Evolutionary conservation across 108 stramenopile species (phyloP).

Genomic region (Cyclotella cryptica): DNA sequence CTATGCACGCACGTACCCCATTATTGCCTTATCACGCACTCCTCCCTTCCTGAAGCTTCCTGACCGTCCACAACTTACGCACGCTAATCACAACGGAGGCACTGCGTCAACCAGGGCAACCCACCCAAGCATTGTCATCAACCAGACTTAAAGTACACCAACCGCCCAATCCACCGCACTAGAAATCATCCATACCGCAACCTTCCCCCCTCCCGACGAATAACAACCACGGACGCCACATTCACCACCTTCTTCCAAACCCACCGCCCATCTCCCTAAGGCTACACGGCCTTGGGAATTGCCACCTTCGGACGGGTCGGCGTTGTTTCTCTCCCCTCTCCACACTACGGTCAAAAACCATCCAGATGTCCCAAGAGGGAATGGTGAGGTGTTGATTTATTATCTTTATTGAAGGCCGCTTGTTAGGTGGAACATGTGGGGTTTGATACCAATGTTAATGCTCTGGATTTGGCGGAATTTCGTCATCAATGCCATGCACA

Average conservation of each 20-base stretch:
- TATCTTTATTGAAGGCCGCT: constrained; percentile 65
- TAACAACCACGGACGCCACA: constrained; percentile 38
- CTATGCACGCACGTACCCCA: no score
- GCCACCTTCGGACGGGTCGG: constrained; percentile 95
- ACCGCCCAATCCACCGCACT: constrained; percentile 40
- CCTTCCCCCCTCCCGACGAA: constrained; percentile 59
- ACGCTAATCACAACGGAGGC: no score
- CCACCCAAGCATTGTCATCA: no score
- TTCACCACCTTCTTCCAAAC: constrained; percentile 54
- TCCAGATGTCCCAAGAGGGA: constrained; percentile 85
- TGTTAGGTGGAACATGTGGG: constrained; percentile 52
- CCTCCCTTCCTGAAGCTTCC: no score
- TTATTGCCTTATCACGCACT: no score
- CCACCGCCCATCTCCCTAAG: constrained; percentile 43
- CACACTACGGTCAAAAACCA: constrained; percentile 89
- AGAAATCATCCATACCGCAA: constrained; percentile 53
- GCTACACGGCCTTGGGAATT: constrained; percentile 87
- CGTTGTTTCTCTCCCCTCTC: constrained; percentile 53
- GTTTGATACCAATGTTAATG: constrained; percentile 98
- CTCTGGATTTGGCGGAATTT: constrained; percentile 94
- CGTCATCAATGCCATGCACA: constrained; percentile 20
- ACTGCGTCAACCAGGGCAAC: no score
- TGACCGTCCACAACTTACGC: no score
- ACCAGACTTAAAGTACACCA: no score
- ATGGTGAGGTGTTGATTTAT: constrained; percentile 85